Base-by-base conservation (phyloP, 2,329 filamentous ascomycete genomes). In the Ramichloridium luteum region DNA sequence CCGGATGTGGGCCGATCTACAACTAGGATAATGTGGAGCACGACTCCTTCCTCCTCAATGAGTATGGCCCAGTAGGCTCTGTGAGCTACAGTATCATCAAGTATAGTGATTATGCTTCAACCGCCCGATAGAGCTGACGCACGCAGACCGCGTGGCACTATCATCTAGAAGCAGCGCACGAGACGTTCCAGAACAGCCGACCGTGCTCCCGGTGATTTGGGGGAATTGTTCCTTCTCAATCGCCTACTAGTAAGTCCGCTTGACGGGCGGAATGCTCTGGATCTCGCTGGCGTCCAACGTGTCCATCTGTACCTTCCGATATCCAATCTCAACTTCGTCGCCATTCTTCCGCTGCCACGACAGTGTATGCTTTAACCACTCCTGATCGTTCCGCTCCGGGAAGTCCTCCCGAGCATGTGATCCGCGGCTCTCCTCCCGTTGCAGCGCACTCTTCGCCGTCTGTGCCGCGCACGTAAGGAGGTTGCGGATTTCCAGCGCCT, bases 321-420 rank as follows among this genome's bases (percentile, higher is more conserved):
- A 64, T 16, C 57, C 58, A 39, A 61, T 50, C 37, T 41, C 46
- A 2, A 66, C 61, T 4, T 57, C 51, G 6, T 59, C 51, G 0
- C 54, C 59, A 4, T 57, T 47, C 11, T 41, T 46, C 22, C 32
- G 40, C 48, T 65, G 61, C 63, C 62, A 67, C 13, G 53, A 62
- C 37, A 66, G 35, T 37, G 56, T 64, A 53, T 66, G 62, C 48
- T 57, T 61, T 59, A 65, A 54, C 60, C 60, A 65, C 31, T 48
- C 34, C 16, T 49, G 47, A 40, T 66, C 59, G 36, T 59, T 46
- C 2, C 63, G 44, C 16, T 62, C 58, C 2, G 54, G 51, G 25
- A 54, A 66, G 39, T 66, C 64, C 31, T 67, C 62, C 32, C 62
- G 42, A 1, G 64, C 63, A 54, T 67, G 62, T 38, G 54, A 58